Conservation (phyloP, 2,329 filamentous ascomycete species). For the Tolypocladium ophioglossoides region DNA sequence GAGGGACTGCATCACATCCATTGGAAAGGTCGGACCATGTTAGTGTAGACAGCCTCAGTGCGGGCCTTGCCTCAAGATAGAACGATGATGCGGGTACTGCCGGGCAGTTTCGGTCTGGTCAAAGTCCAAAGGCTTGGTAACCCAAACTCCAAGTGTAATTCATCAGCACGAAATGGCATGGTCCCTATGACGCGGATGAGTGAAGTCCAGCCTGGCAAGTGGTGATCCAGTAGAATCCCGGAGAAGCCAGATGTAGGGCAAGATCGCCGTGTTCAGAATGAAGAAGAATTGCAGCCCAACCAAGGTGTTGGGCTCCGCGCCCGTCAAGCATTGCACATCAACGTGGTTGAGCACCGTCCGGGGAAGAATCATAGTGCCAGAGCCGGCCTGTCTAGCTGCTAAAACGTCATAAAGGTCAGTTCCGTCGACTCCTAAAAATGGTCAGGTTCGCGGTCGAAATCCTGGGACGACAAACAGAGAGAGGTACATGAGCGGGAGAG, state of each 20-base stretch:
- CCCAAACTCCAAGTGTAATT: not conserved
- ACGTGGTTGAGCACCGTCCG: not conserved
- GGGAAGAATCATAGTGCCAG: not conserved
- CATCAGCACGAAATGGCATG: not conserved
- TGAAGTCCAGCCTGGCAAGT: not conserved
- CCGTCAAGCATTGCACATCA: not conserved
- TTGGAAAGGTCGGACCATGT: not conserved
- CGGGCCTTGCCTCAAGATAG: not conserved
- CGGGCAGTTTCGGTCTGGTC: not conserved
- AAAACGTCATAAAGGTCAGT: not conserved
- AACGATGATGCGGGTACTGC: not conserved
- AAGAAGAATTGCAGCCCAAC: not conserved
- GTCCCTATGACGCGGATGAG: not conserved
- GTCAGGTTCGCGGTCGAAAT: not conserved
- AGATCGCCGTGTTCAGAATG: not conserved
- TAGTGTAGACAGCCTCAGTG: not conserved
- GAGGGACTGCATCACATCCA: not conserved
- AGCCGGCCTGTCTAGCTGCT: not conserved
- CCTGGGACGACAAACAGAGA: not conserved
- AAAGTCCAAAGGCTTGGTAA: not conserved
- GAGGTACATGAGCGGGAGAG: conserved; percentile 6
- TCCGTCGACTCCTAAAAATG: not conserved
- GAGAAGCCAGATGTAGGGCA: not conserved
- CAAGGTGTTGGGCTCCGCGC: not conserved
- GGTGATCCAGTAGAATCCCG: not conserved